phyloP scores from a whole-genome alignment of 2,329 filamentous ascomycete species.

The Basipetospora chlamydospora region DNA sequence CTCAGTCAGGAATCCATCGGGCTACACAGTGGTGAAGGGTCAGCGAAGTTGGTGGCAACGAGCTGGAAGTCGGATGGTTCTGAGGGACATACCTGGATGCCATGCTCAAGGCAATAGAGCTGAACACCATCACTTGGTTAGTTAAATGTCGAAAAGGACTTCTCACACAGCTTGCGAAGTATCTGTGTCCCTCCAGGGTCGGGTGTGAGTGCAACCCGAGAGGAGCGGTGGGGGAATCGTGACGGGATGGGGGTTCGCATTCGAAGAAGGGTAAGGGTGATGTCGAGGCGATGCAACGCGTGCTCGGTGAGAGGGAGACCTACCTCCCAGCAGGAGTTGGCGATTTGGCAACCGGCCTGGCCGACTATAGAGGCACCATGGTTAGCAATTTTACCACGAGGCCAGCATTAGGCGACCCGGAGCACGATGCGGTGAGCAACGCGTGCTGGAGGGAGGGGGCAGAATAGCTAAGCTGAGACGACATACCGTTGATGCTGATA shows the following conservation, averaged over 20 bases:
- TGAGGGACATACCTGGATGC: conserved; percentile 78
- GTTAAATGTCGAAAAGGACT: too few relatives aligned
- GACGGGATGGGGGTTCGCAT: background rate
- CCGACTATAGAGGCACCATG: conserved; percentile 54
- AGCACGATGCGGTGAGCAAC: conserved; percentile 28
- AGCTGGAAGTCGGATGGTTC: too few relatives aligned
- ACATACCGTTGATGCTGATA: conserved; percentile 94
- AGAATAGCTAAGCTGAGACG: conserved; percentile 15
- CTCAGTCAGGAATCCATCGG: conserved; percentile 96
- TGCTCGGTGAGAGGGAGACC: conserved; percentile 27
- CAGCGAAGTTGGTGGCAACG: too few relatives aligned
- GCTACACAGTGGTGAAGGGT: too few relatives aligned
- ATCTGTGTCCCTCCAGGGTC: background rate
- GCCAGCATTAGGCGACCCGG: background rate
- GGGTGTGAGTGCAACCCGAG: background rate
- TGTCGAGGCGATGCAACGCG: too few relatives aligned
- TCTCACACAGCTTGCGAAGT: too few relatives aligned
- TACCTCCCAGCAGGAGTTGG: conserved; percentile 99
- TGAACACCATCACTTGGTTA: conserved; percentile 27
- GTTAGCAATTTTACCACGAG: conserved; percentile 3
- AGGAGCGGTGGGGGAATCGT: background rate
- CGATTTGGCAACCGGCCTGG: conserved; percentile 99
- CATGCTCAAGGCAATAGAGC: conserved; percentile 99
- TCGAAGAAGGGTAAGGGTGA: too few relatives aligned
- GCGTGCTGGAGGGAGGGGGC: conserved; percentile 13